Conservation (phyloP, 305 asterid genomes). For the Solanum chacoense region DNA sequence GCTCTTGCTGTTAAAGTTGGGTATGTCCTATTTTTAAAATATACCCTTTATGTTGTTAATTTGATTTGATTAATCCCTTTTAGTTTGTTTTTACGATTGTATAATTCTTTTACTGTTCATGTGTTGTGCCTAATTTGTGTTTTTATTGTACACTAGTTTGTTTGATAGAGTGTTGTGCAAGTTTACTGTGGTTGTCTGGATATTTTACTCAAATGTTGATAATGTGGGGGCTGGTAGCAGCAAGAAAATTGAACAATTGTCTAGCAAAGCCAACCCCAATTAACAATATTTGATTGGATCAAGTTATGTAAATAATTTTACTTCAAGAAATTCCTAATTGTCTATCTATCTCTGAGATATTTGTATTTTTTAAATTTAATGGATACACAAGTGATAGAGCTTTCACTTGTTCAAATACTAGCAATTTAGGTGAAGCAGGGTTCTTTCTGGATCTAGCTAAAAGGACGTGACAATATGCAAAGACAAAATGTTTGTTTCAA, state of each 20-base stretch:
- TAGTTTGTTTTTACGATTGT: neutral
- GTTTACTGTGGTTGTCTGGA: neutral
- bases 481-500: neutral
- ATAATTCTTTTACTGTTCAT: neutral
- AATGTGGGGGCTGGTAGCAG: neutral
- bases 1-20: constrained; percentile 84
- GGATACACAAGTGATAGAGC: neutral
- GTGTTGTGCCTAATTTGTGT: neutral
- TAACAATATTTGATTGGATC: neutral
- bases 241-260: neutral
- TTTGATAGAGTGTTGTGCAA: neutral
- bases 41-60: neutral
- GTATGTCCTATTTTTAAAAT: constrained; percentile 19
- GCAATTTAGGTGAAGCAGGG: neutral
- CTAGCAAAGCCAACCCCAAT: neutral
- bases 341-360: neutral
- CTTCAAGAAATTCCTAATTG: neutral
- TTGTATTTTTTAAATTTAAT: neutral
- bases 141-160: neutral
- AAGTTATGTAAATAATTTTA: neutral
- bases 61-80: neutral
- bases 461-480: neutral
- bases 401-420: neutral
- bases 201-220: neutral
- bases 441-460: neutral